Percentiles rank a stretch among this genome's conserved stretches.
phyloP scores from a whole-genome alignment of 2,329 filamentous ascomycete genomes.

The Fusarium anthophilum region DNA sequence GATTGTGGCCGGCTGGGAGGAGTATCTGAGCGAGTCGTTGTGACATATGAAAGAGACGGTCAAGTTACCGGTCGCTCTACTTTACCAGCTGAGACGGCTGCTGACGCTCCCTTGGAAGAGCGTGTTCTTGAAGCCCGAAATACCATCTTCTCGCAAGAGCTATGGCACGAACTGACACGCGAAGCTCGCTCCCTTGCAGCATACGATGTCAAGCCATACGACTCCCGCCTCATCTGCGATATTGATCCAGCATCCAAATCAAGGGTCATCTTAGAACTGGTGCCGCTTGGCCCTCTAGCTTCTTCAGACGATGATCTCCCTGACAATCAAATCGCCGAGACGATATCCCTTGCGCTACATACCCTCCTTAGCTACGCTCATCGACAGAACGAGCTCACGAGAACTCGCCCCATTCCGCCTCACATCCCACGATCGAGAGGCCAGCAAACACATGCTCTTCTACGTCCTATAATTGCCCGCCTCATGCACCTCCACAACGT shows the following conservation, averaged over 20 bases:
- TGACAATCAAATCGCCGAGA: slow-evolving; percentile 68
- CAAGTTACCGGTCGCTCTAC: slow-evolving; percentile 66
- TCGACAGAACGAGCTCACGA: slow-evolving; percentile 74
- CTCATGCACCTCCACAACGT: slow-evolving; percentile 56
- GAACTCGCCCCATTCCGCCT: slow-evolving; percentile 66
- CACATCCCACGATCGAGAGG: slow-evolving; percentile 50
- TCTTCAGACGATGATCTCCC: slow-evolving; percentile 46
- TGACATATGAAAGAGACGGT: slow-evolving; percentile 70
- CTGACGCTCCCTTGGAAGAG: slow-evolving; percentile 66
- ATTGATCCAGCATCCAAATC: slow-evolving; percentile 60
- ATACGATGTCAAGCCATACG: slow-evolving; percentile 73
- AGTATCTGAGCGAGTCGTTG: slow-evolving; percentile 69
- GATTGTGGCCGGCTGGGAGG: slow-evolving; percentile 67
- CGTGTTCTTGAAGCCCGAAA: slow-evolving; percentile 80
- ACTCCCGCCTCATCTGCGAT: slow-evolving; percentile 65
- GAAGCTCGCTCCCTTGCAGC: slow-evolving; percentile 80
- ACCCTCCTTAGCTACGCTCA: slow-evolving; percentile 84
- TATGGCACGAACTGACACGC: slow-evolving; percentile 88
- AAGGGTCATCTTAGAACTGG: slow-evolving; percentile 72
- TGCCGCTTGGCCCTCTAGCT: slow-evolving; percentile 61
- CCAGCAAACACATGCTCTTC: slow-evolving; percentile 58
- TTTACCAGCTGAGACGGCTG: slow-evolving; percentile 61
- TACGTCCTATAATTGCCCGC: slow-evolving; percentile 62
- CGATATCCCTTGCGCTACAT: slow-evolving; percentile 73
- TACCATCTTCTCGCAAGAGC: slow-evolving; percentile 82